Conservation (phyloP, 345 rosid genomes). For the Combretum micranthum region DNA sequence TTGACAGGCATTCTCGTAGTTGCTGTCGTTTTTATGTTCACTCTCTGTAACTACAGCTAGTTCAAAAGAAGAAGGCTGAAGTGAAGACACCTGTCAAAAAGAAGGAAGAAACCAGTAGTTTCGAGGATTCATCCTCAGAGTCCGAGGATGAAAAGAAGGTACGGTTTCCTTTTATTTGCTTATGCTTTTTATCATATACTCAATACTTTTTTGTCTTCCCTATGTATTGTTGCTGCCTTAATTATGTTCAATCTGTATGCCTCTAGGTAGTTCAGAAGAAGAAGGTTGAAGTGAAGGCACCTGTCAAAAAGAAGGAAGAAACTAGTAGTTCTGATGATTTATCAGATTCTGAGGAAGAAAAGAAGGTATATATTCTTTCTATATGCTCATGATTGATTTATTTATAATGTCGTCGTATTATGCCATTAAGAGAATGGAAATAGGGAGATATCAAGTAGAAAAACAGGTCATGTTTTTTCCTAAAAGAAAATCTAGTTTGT, state of each 20-base stretch:
- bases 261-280: constrained; percentile 2
- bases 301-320: constrained; percentile 1
- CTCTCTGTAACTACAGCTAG: background rate
- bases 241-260: background rate
- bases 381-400: no score
- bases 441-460: no score
- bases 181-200: background rate
- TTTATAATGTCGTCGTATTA: no score
- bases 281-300: constrained; percentile 5
- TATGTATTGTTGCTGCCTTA: background rate
- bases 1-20: background rate
- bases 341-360: constrained; percentile 7
- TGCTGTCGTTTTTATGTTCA: background rate
- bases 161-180: no score
- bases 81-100: background rate
- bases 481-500: no score
- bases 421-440: no score
- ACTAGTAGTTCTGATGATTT: constrained; percentile 6
- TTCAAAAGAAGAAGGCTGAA: constrained; percentile 6
- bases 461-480: no score
- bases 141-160: constrained; percentile 5
- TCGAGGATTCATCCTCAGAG: constrained; percentile 9
- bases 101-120: constrained; percentile 3
- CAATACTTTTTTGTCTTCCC: background rate
- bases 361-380: background rate